Percentiles rank a stretch among this genome's conserved stretches.
Conservation (phyloP, 2,329 filamentous ascomycete species). For the Colletotrichum orbiculare region DNA sequence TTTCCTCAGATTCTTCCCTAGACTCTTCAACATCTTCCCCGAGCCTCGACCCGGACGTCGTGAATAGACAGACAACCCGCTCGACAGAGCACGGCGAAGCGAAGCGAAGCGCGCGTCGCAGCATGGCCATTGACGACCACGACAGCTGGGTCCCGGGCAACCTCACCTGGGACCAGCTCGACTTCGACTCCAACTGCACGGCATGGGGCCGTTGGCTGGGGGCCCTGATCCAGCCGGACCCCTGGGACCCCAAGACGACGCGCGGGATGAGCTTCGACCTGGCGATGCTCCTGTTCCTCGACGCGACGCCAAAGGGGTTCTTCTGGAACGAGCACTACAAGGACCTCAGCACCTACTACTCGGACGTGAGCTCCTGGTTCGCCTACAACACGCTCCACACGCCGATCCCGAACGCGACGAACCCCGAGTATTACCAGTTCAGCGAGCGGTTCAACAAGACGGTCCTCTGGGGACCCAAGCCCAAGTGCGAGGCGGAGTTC, state of each 20-base stretch:
- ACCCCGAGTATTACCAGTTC: constrained; percentile 17
- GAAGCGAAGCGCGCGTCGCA: neutral
- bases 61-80: too few species aligned
- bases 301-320: constrained; percentile 6
- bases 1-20: neutral
- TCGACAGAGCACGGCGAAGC: neutral
- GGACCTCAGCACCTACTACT: neutral
- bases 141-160: constrained; percentile 33
- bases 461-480: constrained; percentile 15
- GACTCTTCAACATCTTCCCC: neutral
- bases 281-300: constrained; percentile 5
- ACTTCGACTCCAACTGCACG: constrained; percentile 28
- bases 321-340: neutral
- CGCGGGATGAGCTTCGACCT: constrained; percentile 29
- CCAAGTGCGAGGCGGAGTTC: constrained; percentile 20
- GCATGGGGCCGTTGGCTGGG: constrained; percentile 27
- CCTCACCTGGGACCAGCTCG: constrained; percentile 31
- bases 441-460: constrained; percentile 25
- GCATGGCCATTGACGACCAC: neutral
- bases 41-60: neutral
- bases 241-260: constrained; percentile 24
- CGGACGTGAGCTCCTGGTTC: constrained; percentile 22
- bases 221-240: constrained; percentile 19
- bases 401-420: neutral
- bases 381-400: constrained; percentile 34